These are phyloP conservation scores for Acacia melanoxylon DNA, from an alignment of 306 rosid species.

Conservation along the genomic window DNA sequence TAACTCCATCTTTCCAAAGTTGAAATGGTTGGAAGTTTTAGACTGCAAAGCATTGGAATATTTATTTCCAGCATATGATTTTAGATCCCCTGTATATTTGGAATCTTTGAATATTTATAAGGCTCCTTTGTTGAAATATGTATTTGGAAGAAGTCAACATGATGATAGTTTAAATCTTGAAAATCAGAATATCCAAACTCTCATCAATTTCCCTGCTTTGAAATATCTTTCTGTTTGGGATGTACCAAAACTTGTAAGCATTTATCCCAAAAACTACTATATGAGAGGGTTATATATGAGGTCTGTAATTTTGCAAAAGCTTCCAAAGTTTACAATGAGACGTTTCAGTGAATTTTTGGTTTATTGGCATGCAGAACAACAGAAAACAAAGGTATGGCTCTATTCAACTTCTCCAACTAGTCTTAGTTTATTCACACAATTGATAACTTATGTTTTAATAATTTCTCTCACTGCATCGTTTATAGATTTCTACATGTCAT, in stretches of 20 bases:
- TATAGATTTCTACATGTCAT: neutral
- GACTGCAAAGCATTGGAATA: neutral
- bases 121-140: neutral
- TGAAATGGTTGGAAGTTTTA: neutral
- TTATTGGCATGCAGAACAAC: neutral
- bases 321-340: neutral
- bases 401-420: neutral
- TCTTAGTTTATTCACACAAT: no score
- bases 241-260: neutral
- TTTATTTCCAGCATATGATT: neutral
- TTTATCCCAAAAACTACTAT: neutral
- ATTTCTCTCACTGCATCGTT: neutral
- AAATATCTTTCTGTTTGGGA: neutral
- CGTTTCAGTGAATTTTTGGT: neutral
- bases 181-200: neutral
- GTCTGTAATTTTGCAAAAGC: fast-evolving
- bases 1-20: neutral
- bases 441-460: neutral
- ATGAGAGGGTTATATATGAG: neutral
- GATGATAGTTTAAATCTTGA: neutral
- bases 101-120: neutral
- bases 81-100: neutral
- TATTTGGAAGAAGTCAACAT: neutral
- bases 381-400: neutral
- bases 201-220: neutral